Base-by-base conservation (phyloP, 2,329 filamentous ascomycete genomes). In the Ceratocystis albifundus region DNA sequence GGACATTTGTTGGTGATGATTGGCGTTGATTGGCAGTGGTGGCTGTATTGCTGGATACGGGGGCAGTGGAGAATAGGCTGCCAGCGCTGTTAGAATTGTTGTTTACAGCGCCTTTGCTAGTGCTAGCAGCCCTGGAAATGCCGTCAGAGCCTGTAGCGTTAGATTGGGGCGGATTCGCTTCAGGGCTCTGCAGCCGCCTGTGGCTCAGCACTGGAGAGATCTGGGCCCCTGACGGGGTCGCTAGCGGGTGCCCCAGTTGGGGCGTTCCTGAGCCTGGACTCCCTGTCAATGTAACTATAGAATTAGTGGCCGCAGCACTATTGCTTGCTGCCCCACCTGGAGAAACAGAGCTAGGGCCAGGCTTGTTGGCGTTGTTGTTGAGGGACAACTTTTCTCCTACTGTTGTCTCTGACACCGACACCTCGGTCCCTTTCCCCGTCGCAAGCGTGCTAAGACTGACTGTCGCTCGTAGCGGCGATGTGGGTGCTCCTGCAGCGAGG, bases 121-220 rank as follows among this genome's bases (percentile, higher is more conserved):
- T 30, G 36, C 28, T 15, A 17, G 28, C 53, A 12, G 12, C 53
- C 22, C 22, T 55, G 12, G 25, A 6, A 17, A 15, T 55, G 12
- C 10, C 1, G 25, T 12, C 50, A 48, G 46, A 22, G 46, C 46
- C 17, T 22, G 50, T 25, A 25, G 25, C 20, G 50, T 55, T 28
- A 55, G 28, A 57, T 57, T 57, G 53, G 4, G 4, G 4, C 28
- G 53, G 53, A 30, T 32, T 32, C 53, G 28, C 53, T 57, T 57
- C 53, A 57, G 53, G 53, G 53, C 53, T 17, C 25, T 57, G 53
- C 53, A 57, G 53, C 22, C 53, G 53, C 22, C 53, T 57, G 20
- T 17, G 28, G 53, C 17, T 30, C 25, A 32, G 25, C 20, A 15
- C 22, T 30, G 22, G 12, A 5, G 53, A 32, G 53, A 30, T 7